A percentile compares a stretch with the other conserved stretches of the same genome.
Conservation (phyloP, 2,329 filamentous ascomycete species). For the Penicillium italicum region DNA sequence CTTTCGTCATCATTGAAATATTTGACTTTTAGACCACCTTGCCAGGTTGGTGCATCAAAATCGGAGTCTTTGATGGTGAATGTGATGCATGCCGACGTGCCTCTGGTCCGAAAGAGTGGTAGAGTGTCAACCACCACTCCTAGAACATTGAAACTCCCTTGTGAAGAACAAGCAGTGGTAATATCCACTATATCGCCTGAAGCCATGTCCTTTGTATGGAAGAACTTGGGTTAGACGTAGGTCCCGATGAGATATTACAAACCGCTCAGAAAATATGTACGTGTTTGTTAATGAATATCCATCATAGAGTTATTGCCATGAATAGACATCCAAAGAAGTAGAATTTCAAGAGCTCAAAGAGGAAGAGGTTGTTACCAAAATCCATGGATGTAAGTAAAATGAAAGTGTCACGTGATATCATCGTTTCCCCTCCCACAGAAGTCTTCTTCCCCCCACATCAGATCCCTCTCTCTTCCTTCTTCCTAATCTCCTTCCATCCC, state of each 20-base stretch:
- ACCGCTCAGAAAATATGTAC: neutral
- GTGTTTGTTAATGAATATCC: neutral
- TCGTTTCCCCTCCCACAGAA: constrained; percentile 23
- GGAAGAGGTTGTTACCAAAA: neutral
- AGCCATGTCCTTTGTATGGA: constrained; percentile 14
- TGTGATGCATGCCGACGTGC: constrained; percentile 59
- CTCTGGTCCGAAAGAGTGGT: constrained; percentile 50
- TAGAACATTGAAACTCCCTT: constrained; percentile 55
- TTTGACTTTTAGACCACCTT: constrained; percentile 47
- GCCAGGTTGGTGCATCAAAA: constrained; percentile 44
- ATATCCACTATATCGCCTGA: constrained; percentile 45
- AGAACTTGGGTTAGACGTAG: neutral
- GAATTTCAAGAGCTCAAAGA: neutral
- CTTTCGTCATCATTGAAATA: constrained; percentile 56
- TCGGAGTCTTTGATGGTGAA: constrained; percentile 59
- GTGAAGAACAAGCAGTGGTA: constrained; percentile 43
- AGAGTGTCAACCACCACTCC: constrained; percentile 68
- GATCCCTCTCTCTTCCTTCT: constrained; percentile 22
- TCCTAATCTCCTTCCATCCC: constrained; percentile 17
- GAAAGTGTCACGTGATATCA: constrained; percentile 19
- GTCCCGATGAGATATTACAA: neutral
- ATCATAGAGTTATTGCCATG: neutral
- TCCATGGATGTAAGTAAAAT: constrained; percentile 11
- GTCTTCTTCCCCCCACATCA: constrained; percentile 14
- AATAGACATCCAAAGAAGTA: neutral